A percentile compares a stretch with the other conserved stretches of the same genome.
phyloP scores from a whole-genome alignment of 352 stramenopile genomes.

The Globisporangium paroecandrum region DNA sequence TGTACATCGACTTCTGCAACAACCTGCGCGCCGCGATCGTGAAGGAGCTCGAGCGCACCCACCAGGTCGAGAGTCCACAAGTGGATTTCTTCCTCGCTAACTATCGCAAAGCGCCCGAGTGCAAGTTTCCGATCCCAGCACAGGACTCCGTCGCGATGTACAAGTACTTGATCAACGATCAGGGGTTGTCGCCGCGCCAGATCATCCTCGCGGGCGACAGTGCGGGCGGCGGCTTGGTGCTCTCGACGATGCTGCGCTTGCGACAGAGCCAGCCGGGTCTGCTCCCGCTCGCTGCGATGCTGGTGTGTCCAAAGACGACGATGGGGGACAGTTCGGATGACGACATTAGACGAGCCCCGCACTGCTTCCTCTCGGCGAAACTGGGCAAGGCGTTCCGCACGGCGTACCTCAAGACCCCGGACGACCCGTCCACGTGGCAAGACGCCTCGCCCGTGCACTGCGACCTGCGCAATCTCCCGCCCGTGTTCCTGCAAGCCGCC shows the following conservation, averaged over 20 bases:
- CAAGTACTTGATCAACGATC: slow-evolving; percentile 33
- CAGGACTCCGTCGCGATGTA: slow-evolving; percentile 42
- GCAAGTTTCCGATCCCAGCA: slow-evolving; percentile 35
- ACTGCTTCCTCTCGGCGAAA: slow-evolving; percentile 33
- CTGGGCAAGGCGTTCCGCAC: slow-evolving; percentile 21
- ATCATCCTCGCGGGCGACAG: slow-evolving; percentile 47
- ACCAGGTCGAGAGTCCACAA: slow-evolving; percentile 19
- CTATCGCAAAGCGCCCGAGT: slow-evolving; percentile 48
- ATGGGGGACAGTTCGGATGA: slow-evolving; percentile 20
- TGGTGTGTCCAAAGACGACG: slow-evolving; percentile 32
- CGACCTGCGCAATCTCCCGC: slow-evolving; percentile 33
- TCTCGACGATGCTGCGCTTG: slow-evolving; percentile 40
- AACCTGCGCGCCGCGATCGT: slow-evolving; percentile 22
- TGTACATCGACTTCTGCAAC: slow-evolving; percentile 37
- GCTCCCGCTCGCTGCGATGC: slow-evolving; percentile 31
- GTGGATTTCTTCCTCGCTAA: slow-evolving; percentile 48
- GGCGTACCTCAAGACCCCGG: slow-evolving; percentile 23
- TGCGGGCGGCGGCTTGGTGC: slow-evolving; percentile 33
- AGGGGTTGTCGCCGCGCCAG: slow-evolving; percentile 30
- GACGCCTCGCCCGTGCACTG: slow-evolving; percentile 43
- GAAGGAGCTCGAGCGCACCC: slow-evolving; percentile 20
- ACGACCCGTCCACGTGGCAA: slow-evolving; percentile 29
- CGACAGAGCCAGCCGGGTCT: slow-evolving; percentile 17
- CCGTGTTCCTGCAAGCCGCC: slow-evolving; percentile 42
- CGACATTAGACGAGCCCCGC: slow-evolving; percentile 13